Conservation (phyloP, 495 filamentous ascomycete genomes). For the Cairneyella variabilis region DNA sequence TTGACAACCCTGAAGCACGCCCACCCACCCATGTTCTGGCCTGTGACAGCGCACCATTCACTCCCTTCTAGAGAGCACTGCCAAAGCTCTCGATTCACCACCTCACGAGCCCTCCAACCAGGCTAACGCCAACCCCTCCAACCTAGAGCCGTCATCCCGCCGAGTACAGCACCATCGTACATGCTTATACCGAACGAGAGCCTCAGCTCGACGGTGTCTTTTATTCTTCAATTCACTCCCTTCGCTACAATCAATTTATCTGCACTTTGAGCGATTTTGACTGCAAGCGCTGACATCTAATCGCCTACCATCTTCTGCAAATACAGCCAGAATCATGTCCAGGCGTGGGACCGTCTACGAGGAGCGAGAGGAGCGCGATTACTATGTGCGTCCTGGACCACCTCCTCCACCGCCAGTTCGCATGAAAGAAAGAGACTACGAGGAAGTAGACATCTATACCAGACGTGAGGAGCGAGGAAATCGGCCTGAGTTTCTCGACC, state of each 20-base stretch:
- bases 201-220: conserved; percentile 7
- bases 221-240: not conserved
- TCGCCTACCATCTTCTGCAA: not conserved
- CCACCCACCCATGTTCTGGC: not conserved
- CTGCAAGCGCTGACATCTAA: not conserved
- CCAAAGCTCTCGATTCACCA: not conserved
- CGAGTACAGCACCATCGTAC: not conserved
- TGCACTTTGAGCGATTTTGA: not conserved
- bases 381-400: conserved; percentile 6
- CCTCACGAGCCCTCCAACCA: not conserved
- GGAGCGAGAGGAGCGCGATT: conserved; percentile 18
- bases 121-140: conserved; percentile 17
- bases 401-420: conserved; percentile 9
- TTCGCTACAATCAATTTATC: not conserved
- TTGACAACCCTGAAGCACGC: too few relatives aligned
- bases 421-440: conserved; percentile 20
- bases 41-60: conserved; percentile 23
- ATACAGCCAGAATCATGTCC: conserved; percentile 17
- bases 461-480: conserved; percentile 35
- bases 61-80: not conserved
- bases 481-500: conserved; percentile 46
- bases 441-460: conserved; percentile 29
- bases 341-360: conserved; percentile 18
- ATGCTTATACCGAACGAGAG: not conserved
- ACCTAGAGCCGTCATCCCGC: conserved; percentile 14